Base-by-base conservation (phyloP, 2,329 filamentous ascomycete species). In the Hymenoscyphus infarciens region DNA sequence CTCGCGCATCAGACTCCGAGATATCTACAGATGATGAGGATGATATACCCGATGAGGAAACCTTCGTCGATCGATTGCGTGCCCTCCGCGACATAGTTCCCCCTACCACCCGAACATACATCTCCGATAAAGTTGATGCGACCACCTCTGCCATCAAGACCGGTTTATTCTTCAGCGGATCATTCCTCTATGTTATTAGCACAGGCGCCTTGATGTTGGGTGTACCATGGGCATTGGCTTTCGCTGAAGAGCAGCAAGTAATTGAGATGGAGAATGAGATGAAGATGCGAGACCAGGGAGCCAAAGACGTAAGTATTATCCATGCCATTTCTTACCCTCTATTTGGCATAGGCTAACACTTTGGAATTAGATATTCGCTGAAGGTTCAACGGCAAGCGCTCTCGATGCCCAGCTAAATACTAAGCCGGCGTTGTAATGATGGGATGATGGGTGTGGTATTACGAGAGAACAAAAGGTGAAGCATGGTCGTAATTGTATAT, bases 231-330 rank as follows among this genome's bases (percentile, higher is more conserved):
- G 93, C 92, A 63, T 82, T 99, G 70, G 94, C 92, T 63, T 94
- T 92, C 75, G 88, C 90, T 67, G 95, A 99, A 82, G 95, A 99
- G 82, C 92, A 97, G 83, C 91, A 97, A 82, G 87, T 96, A 76
- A 83, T 94, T 68, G 94, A 97, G 82, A 96, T 97, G 92, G 95
- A 99, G 86, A 87, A 92, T 78, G 94, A 97, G 81, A 92, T 93
- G 85, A 88, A 90, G 77, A 95, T 97, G 91, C 90, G 95, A 77
- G 91, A 97, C 84, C 86, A 90, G 74, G 92, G 92, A 67, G 88
- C 55, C 22, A 60, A 90, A 74, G 91, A 97, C 81, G 86, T 88
- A 69, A 57, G 57, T 35, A n/a, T 27, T 11, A 57, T 53, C 25
- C 19, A 10, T 25, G 25, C 7, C 8, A 35, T 19, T 33, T 16